phyloP scores from a whole-genome alignment of 306 rosid species.

The Aeschynomene evenia region DNA sequence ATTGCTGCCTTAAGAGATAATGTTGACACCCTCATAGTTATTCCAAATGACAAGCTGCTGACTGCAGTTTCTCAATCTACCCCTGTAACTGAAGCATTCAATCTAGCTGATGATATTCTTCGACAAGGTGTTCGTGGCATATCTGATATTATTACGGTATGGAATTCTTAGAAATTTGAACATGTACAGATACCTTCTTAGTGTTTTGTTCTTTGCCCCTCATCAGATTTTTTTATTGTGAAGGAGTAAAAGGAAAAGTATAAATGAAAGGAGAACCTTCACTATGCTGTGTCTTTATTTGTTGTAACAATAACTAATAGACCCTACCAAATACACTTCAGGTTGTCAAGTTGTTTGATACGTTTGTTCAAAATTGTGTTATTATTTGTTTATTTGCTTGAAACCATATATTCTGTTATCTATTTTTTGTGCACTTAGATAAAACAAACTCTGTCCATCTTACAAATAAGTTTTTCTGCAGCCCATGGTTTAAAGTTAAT shows the following conservation, averaged over 20 bases:
- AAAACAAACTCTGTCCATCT: conserved; percentile 5
- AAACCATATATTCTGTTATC: conserved; percentile 4
- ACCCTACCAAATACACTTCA: background rate
- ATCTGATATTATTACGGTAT: conserved; percentile 97
- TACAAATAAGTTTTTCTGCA: conserved; percentile 12
- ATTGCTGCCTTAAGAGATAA: conserved; percentile 95
- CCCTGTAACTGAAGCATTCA: conserved; percentile 98
- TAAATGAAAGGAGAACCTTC: background rate
- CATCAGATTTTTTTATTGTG: conserved; percentile 11
- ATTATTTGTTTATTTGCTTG: conserved; percentile 14
- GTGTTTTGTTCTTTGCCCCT: background rate
- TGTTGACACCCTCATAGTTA: conserved; percentile 94
- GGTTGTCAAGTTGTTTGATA: background rate
- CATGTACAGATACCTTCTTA: conserved; percentile 1
- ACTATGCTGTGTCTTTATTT: conserved; percentile 3
- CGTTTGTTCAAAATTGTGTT: conserved; percentile 6
- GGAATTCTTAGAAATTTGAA: conserved; percentile 23
- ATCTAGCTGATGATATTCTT: conserved; percentile 95
- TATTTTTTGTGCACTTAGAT: background rate
- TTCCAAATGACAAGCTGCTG: conserved; percentile 97
- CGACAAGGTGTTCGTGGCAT: conserved; percentile 99
- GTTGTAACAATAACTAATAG: background rate
- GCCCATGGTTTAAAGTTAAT: conserved; percentile 11
- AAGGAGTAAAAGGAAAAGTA: conserved; percentile 21
- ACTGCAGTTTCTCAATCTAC: conserved; percentile 96